Evolutionary conservation across 2,329 filamentous ascomycete species (phyloP).

Genomic region (Cytospora paraplurivora): DNA sequence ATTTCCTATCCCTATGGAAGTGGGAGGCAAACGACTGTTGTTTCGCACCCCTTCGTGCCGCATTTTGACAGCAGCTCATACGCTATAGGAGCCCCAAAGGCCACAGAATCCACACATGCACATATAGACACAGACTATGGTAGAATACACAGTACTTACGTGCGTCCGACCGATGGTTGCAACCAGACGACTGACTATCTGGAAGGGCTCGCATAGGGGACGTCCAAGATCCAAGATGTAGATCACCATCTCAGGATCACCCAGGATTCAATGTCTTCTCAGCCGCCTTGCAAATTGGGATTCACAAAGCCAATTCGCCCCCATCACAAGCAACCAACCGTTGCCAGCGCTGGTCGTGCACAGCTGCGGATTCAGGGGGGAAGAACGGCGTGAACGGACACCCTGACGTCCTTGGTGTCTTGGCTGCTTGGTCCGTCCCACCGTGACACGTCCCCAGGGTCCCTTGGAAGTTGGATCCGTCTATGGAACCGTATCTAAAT

Average conservation of each 20-base stretch:
- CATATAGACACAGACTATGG: no score
- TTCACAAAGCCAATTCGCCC: conserved; percentile 18
- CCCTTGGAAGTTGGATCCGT: not conserved
- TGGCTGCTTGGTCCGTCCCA: not conserved
- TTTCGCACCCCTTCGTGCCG: no score
- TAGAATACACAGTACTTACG: no score
- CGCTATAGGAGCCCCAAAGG: no score
- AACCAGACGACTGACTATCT: no score
- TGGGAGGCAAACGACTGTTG: no score
- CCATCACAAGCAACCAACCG: conserved; percentile 4
- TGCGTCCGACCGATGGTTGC: no score
- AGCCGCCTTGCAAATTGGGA: conserved; percentile 17
- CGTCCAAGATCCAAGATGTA: conserved; percentile 19
- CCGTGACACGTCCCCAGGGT: not conserved
- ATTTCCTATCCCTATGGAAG: no score
- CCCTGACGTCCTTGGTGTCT: not conserved
- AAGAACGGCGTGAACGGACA: not conserved
- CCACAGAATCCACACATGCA: no score
- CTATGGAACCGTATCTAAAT: not conserved
- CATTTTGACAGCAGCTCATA: not conserved
- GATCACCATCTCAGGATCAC: conserved; percentile 18
- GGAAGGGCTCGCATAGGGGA: not conserved
- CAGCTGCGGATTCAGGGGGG: not conserved
- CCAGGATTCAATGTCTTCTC: conserved; percentile 5
- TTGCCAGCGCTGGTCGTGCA: not conserved